phyloP scores from a whole-genome alignment of 768 basidiomycete species.

The Mrakia frigida region DNA sequence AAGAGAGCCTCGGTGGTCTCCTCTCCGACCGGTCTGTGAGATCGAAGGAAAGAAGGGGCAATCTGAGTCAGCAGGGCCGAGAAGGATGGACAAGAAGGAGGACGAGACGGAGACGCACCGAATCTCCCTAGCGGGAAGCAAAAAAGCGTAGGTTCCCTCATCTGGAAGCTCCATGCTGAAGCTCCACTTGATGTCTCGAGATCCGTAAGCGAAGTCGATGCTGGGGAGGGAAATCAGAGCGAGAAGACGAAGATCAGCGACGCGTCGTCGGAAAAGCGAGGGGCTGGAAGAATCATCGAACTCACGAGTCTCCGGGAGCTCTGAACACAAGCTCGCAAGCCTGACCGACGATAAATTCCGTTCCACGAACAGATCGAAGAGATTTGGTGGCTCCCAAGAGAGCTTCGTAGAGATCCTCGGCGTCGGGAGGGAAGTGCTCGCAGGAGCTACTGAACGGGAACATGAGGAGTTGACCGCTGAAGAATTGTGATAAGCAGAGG shows the following conservation, averaged over 20 bases:
- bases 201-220: slow-evolving; percentile 49
- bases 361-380: slow-evolving; percentile 46
- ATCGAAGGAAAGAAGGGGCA: not conserved
- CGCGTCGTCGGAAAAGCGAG: not conserved
- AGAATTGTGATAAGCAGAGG: not conserved
- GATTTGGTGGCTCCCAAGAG: slow-evolving; percentile 62
- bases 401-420: slow-evolving; percentile 70
- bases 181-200: slow-evolving; percentile 56
- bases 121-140: slow-evolving; percentile 66
- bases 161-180: slow-evolving; percentile 64
- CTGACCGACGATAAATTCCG: slow-evolving; percentile 53
- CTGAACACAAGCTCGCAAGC: slow-evolving; percentile 44
- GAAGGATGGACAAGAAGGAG: not conserved
- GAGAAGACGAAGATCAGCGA: not conserved
- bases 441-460: slow-evolving; percentile 18
- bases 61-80: not conserved
- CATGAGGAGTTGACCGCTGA: slow-evolving; percentile 3
- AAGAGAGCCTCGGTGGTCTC: slow-evolving; percentile 63
- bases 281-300: too few relatives aligned
- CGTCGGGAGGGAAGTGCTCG: slow-evolving; percentile 48
- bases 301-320: slow-evolving; percentile 47
- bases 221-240: not conserved
- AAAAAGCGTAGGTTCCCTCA: slow-evolving; percentile 71
- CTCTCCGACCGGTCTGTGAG: slow-evolving; percentile 62
- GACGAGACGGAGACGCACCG: not conserved